These are phyloP conservation scores for Haplosporangium sp. DNA, from an alignment of 371 early-diverging fungal genomes.

Conservation along the genomic window DNA sequence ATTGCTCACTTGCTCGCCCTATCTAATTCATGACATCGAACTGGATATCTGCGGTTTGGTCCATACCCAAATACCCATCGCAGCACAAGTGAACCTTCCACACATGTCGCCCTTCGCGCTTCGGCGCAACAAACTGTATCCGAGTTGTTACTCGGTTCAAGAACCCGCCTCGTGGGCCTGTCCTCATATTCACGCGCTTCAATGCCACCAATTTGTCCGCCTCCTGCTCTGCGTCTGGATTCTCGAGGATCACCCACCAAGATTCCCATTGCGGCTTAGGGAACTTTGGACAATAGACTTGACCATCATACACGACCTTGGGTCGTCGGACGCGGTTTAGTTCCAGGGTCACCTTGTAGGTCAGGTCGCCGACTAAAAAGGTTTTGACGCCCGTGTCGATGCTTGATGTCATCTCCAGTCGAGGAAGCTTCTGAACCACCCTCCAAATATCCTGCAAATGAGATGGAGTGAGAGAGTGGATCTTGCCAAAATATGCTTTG, in stretches of 20 bases:
- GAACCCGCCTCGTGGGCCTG: constrained; percentile 61
- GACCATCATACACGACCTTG: constrained; percentile 67
- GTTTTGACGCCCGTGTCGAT: constrained; percentile 48
- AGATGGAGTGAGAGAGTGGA: constrained; percentile 51
- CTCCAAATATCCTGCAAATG: constrained; percentile 62
- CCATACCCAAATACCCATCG: constrained; percentile 88
- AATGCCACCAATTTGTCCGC: constrained; percentile 67
- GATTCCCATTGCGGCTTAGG: constrained; percentile 93
- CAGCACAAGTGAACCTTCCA: constrained; percentile 73
- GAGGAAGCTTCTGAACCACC: constrained; percentile 70
- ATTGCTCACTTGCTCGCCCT: too few relatives aligned
- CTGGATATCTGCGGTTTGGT: constrained; percentile 67
- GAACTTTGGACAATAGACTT: constrained; percentile 79
- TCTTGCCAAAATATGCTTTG: constrained; percentile 60
- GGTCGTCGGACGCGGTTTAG: constrained; percentile 54
- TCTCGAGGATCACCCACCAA: constrained; percentile 89
- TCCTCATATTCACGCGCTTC: constrained; percentile 79
- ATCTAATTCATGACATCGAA: constrained; percentile 59
- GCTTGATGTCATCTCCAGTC: constrained; percentile 60
- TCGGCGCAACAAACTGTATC: constrained; percentile 74
- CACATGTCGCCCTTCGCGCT: constrained; percentile 68
- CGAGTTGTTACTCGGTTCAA: constrained; percentile 57
- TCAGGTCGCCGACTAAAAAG: constrained; percentile 60
- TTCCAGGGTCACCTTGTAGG: constrained; percentile 63
- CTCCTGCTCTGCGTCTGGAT: constrained; percentile 54